Evolutionary conservation across 805 yeast species (phyloP), one percentile per base, ranked within the genome.

Genomic region (Candida endomychidarum): DNA sequence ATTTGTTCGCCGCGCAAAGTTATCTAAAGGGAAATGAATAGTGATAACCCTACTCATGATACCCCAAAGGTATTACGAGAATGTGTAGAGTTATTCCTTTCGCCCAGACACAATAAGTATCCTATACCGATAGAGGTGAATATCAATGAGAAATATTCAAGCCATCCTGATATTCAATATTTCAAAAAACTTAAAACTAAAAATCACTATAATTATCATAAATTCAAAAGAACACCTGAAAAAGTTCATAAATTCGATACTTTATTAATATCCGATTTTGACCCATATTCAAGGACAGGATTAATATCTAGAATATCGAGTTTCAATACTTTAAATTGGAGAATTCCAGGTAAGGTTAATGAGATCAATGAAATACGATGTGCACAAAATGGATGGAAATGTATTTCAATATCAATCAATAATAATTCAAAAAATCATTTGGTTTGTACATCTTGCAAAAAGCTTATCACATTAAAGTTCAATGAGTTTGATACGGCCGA

Each of bases 321-420:
- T 1, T 79, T 61, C 50, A 65, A 63, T 7, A 61, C 72, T 2
- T 49, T 71, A 25, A 72, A 72, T 50, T 79, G 83, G 83, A 55
- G 18, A 12, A 40, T 42, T 17, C 54, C 54, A 3, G 23, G 37
- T 17, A 28, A 21, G 17, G 35, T 34, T n/a, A 32, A 18, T 10
- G 35, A 41, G 5, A 52, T 78, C 19, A 72, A 62, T 5, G 81
- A 80, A 38, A 57, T 79, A 23, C 63, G 53, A 21, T 73, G 80
- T 49, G 69, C 80, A 1, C 49, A 72, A 16, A 62, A 70, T 38
- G 84, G 84, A 1, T 79, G 83, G 83, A 57, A 52, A 36, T 72
- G 77, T 45, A 68, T 67, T 11, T 54, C 65, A 6, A 51, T 60
- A 17, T 47, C 61, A 1, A 34, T 43, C 6, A 45, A 45, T 31